Evolutionary conservation across 495 filamentous ascomycete genomes (phyloP).

Genomic region (Articulospora tetracladia): DNA sequence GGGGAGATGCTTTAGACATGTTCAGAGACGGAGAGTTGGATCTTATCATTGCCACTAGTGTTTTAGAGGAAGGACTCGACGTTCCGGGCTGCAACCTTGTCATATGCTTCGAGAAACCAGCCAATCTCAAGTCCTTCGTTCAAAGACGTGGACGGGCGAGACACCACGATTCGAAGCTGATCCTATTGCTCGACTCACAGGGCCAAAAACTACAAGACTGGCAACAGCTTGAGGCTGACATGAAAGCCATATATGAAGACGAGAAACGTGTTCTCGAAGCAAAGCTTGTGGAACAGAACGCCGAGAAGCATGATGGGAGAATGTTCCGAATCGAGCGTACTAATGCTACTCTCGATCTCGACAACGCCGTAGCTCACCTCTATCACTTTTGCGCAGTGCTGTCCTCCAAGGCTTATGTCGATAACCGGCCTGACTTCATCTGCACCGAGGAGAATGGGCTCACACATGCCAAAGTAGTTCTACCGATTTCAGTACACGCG

Average conservation of each 20-base stretch:
- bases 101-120: conserved; percentile 76
- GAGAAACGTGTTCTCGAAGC: conserved; percentile 52
- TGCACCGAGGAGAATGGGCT: conserved; percentile 12
- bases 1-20: conserved; percentile 57
- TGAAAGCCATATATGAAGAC: conserved; percentile 72
- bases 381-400: conserved; percentile 76
- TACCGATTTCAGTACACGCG: conserved; percentile 68
- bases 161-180: conserved; percentile 64
- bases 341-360: conserved; percentile 65
- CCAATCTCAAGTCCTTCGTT: conserved; percentile 80
- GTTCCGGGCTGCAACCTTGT: conserved; percentile 81
- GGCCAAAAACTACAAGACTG: conserved; percentile 42
- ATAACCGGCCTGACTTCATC: conserved; percentile 48
- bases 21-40: conserved; percentile 70
- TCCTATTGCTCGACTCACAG: conserved; percentile 52
- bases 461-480: conserved; percentile 55
- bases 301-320: conserved; percentile 40
- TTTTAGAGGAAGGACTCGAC: conserved; percentile 91
- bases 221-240: conserved; percentile 61
- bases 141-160: conserved; percentile 85
- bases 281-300: conserved; percentile 46
- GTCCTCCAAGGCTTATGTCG: conserved; percentile 48
- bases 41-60: conserved; percentile 77
- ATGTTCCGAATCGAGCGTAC: conserved; percentile 50
- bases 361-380: conserved; percentile 70